Evolutionary conservation across 129 eudicot genomes (phyloP).

Genomic region (Scalesia atractyloides): DNA sequence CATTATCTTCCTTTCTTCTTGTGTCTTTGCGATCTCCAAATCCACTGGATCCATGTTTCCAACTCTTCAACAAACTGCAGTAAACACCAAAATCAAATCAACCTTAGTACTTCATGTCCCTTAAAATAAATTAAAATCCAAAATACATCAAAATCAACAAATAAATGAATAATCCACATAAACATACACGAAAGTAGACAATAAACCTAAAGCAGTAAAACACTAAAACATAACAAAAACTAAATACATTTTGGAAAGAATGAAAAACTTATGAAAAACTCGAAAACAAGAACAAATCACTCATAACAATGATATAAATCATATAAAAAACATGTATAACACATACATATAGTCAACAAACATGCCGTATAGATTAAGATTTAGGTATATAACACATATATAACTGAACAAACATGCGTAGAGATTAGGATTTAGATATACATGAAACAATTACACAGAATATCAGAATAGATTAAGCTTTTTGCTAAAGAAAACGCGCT

Average conservation of each 20-base stretch:
- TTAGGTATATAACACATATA: not conserved
- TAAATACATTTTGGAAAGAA: not conserved
- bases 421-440: not conserved
- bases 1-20: constrained; percentile 88
- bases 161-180: not conserved
- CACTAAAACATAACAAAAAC: not conserved
- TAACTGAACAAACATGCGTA: constrained; percentile 5
- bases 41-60: constrained; percentile 48
- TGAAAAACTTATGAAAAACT: not conserved
- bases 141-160: not conserved
- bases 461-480: not conserved
- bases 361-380: too few relatives aligned
- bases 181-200: not conserved
- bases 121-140: not conserved
- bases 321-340: not conserved
- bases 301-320: not conserved
- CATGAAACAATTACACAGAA: constrained; percentile 10
- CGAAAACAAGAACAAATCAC: constrained; percentile 11
- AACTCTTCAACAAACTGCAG: constrained; percentile 25
- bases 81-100: constrained; percentile 17
- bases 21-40: constrained; percentile 69
- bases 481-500: constrained; percentile 3
- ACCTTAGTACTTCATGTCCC: not conserved
- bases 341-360: too few relatives aligned
- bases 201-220: not conserved